Conservation (phyloP, 177 flowering plant species). For the Vitis hybrid region DNA sequence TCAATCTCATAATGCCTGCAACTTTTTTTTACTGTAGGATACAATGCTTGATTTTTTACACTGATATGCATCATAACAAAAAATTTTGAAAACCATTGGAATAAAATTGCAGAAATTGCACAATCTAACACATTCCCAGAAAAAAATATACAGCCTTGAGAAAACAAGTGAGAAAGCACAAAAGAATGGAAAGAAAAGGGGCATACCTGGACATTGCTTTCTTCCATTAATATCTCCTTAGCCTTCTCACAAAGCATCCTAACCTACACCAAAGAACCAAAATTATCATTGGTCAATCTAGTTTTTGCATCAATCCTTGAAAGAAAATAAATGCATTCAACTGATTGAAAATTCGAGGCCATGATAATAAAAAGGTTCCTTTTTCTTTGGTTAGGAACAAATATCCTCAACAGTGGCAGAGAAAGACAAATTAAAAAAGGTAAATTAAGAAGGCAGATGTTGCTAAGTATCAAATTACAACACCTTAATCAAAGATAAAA, state of each 20-base stretch:
- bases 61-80: background rate
- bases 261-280: slow-evolving; percentile 44
- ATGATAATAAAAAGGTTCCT: too few relatives aligned
- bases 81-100: background rate
- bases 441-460: too few relatives aligned
- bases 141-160: background rate
- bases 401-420: too few relatives aligned
- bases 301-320: background rate
- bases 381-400: too few relatives aligned
- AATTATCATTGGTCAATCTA: too few relatives aligned
- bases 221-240: slow-evolving; percentile 93
- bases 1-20: background rate
- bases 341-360: too few relatives aligned
- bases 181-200: background rate
- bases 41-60: too few relatives aligned
- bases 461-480: too few relatives aligned
- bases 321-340: too few relatives aligned
- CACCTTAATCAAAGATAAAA: too few relatives aligned
- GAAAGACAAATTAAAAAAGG: too few relatives aligned
- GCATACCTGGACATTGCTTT: slow-evolving; percentile 94
- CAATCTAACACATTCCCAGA: background rate
- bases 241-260: slow-evolving; percentile 86
- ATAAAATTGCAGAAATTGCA: background rate
- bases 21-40: background rate
- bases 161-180: background rate